phyloP scores from a whole-genome alignment of 352 stramenopile genomes.

The Pythium coloratum region DNA sequence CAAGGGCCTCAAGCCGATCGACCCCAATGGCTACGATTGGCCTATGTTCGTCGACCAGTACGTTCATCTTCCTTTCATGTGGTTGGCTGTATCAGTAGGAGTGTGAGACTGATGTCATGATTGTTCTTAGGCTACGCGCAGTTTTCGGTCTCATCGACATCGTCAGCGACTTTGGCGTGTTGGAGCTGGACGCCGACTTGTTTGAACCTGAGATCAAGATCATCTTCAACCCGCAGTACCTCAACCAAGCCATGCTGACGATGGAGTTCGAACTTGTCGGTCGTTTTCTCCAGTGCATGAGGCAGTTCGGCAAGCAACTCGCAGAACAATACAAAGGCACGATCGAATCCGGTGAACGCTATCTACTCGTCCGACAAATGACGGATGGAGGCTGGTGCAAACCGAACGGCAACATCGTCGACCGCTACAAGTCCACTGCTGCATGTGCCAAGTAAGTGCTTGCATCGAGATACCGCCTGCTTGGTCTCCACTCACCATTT shows the following conservation, averaged over 20 bases:
- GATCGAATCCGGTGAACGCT: slow-evolving; percentile 63
- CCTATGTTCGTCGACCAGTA: slow-evolving; percentile 72
- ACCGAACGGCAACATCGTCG: slow-evolving; percentile 41
- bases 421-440: slow-evolving; percentile 83
- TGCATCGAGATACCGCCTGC: not conserved
- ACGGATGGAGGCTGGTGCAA: slow-evolving; percentile 79
- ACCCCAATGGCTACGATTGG: slow-evolving; percentile 64
- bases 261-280: slow-evolving; percentile 76
- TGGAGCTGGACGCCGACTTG: slow-evolving; percentile 63
- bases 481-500: not conserved
- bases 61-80: slow-evolving; percentile 24
- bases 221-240: slow-evolving; percentile 68
- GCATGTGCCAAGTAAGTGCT: slow-evolving; percentile 72
- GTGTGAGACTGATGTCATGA: not conserved
- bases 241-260: slow-evolving; percentile 72
- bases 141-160: slow-evolving; percentile 80
- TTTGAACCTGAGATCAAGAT: slow-evolving; percentile 75
- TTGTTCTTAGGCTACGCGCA: slow-evolving; percentile 58
- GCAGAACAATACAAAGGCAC: slow-evolving; percentile 38
- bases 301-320: slow-evolving; percentile 55
- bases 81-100: not conserved
- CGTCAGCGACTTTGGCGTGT: slow-evolving; percentile 73
- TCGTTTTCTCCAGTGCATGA: slow-evolving; percentile 78
- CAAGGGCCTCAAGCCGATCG: slow-evolving; percentile 68
- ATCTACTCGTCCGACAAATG: slow-evolving; percentile 65